Base-by-base conservation (phyloP, 2,329 filamentous ascomycete genomes). In the Alternaria metachromatica region DNA sequence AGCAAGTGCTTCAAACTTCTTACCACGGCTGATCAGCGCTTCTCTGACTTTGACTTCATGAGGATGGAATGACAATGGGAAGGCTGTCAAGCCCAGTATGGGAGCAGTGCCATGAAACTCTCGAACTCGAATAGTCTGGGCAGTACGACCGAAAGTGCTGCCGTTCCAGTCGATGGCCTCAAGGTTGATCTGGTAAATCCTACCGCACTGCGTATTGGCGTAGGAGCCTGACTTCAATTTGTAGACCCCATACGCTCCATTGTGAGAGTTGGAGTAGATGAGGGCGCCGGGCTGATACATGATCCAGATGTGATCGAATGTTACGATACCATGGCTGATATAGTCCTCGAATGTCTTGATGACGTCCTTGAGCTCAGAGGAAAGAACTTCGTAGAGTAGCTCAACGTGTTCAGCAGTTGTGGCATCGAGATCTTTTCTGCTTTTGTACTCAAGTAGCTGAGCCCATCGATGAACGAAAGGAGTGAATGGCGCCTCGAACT, bases 31-130 rank as follows among this genome's bases (percentile, higher is more conserved):
- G 58, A 96, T 87, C 23, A 97, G 86, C 56, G 89, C 84, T 62
- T 85, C 80, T 55, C 88, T 88, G 45, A 96, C 69, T 33, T 85
- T 84, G 5, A 86, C 83, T 59, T 92, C 85, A 63, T 93, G 87
- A 65, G 89, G 89, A 81, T 96, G 92, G 75, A 94, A 96, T 64
- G 90, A 85, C 6, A 97, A 83, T 0, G 94, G 94, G 73, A 92
- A 96, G 64, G 88, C 91, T 1, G 87, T 81, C 7, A 97, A 84
- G 71, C 88, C 92, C 21, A 89, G 91, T 74, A 97, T 97, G 78
- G 92, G 92, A 62, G 90, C 87, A 12, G 91, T 88, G 0, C 94
- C 94, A 55, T 90, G 89, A 82, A 97, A 97, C 15, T 68, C 58
- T 59, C 64, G 56, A 21, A 78, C 44, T 21, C 64, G 62, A 15